Evolutionary conservation across 305 asterid genomes (phyloP).

Genomic region (Fraxinus sp.): DNA sequence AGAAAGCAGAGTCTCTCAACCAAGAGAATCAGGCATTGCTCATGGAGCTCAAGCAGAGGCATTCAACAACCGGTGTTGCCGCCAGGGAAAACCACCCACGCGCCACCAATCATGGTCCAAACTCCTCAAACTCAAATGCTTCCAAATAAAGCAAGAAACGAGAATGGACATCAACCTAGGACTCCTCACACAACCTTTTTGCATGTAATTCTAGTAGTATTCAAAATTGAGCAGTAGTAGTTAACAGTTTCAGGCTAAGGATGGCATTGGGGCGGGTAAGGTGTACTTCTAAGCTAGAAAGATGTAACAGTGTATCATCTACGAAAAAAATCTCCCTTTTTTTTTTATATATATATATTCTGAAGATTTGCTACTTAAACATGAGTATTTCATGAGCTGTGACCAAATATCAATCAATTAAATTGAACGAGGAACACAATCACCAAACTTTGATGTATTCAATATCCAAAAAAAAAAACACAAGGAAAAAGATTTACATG

Average conservation of each 20-base stretch:
- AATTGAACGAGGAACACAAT: neutral
- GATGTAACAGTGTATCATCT: constrained; percentile 18
- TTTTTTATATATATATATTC: neutral
- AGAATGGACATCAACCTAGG: neutral
- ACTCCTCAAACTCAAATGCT: constrained; percentile 25
- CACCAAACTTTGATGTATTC: neutral
- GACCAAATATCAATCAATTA: neutral
- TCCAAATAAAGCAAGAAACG: constrained; percentile 51
- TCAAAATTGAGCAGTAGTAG: neutral
- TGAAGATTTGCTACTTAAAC: neutral
- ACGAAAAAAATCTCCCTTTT: neutral
- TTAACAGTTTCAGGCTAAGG: neutral
- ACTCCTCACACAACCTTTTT: neutral
- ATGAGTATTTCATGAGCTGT: neutral
- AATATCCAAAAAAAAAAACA: neutral
- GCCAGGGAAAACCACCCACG: neutral
- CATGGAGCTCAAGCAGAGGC: constrained; percentile 60
- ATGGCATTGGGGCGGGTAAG: neutral
- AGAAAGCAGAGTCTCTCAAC: constrained; percentile 66
- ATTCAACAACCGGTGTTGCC: constrained; percentile 36
- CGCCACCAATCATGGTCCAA: neutral
- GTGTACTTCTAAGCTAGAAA: neutral
- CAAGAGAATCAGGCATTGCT: constrained; percentile 73
- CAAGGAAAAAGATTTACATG: neutral
- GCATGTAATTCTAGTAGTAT: neutral